Evolutionary conservation across 2,329 filamentous ascomycete genomes (phyloP), one percentile per base, ranked within the genome.

Genomic region (Phialemonium atrogriseum): DNA sequence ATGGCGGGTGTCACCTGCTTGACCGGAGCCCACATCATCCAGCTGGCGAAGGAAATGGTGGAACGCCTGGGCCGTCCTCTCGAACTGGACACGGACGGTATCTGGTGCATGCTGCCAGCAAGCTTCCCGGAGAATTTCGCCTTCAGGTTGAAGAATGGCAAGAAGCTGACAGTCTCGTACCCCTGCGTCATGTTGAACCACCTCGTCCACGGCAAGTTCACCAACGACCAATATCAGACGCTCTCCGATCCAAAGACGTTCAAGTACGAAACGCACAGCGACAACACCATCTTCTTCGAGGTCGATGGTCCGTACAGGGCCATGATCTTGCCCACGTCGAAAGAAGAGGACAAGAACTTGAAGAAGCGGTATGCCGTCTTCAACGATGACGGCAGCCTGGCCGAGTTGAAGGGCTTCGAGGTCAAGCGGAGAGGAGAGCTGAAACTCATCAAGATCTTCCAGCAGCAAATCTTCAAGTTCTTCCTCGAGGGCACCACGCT

Each of bases 161-260:
- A 96, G 68, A 98, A 96, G 55, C 54, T 96, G 38, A 70, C 81
- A n/a, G 88, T 98, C 30, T 98, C 91, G 1, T 98, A 98, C 51
- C 91, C 91, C 34, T 98, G 91, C 55, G 87, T 95, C 44, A 98
- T 98, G 91, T 73, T 98, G 62, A 98, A 98, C 55, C 91, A 98
- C 54, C 70, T 95, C 4, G 91, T 98, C 7, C 91, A 98, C 51
- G 87, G 72, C 35, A 82, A 80, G 45, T 98, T 95, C 56, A 98
- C 91, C 16, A 98, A 98, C 47, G 80, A 96, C 47, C 91, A 98
- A 50, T 98, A 98, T 54, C 88, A 98, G 63, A 89, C 84, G 0
- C 68, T 98, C 3, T 70, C 77, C 1, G 88, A 98, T 46, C 71
- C 77, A 4, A 69, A 73, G 37, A 84, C 77, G 0, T 87, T 91